Evolutionary conservation across 2,329 filamentous ascomycete genomes (phyloP).

Genomic region (Didymella sp.): DNA sequence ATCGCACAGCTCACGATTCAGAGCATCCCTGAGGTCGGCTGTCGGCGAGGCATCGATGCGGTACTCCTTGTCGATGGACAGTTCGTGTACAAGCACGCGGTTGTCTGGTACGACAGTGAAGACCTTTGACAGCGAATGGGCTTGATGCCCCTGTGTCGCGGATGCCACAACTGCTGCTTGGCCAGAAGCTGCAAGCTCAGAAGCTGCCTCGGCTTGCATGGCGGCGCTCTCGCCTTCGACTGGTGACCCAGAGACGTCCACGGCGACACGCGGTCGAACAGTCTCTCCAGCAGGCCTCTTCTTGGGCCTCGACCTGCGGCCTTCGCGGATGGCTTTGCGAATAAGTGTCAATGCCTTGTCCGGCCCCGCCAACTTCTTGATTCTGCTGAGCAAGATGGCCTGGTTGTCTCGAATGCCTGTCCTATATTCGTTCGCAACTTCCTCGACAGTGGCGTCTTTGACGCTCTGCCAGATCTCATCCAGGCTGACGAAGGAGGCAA

Average conservation of each 20-base stretch:
- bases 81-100: conserved; percentile 76
- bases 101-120: conserved; percentile 73
- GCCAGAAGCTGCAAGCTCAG: conserved; percentile 39
- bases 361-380: conserved; percentile 77
- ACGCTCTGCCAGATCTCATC: conserved; percentile 85
- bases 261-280: conserved; percentile 71
- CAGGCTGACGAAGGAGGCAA: conserved; percentile 84
- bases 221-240: conserved; percentile 44
- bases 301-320: conserved; percentile 67
- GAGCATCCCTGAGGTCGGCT: conserved; percentile 64
- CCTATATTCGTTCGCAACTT: conserved; percentile 77
- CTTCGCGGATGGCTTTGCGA: conserved; percentile 75
- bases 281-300: conserved; percentile 71
- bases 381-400: conserved; percentile 77
- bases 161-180: conserved; percentile 17
- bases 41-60: conserved; percentile 67
- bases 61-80: conserved; percentile 80
- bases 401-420: conserved; percentile 84
- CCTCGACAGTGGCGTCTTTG: conserved; percentile 76
- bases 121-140: conserved; percentile 59
- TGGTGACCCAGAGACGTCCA: conserved; percentile 47
- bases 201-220: conserved; percentile 45
- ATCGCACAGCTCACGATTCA: conserved; percentile 65
- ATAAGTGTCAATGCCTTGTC: conserved; percentile 76
- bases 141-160: conserved; percentile 42